phyloP scores from a whole-genome alignment of 805 yeast genomes.

The Dipodascus geniculatus region DNA sequence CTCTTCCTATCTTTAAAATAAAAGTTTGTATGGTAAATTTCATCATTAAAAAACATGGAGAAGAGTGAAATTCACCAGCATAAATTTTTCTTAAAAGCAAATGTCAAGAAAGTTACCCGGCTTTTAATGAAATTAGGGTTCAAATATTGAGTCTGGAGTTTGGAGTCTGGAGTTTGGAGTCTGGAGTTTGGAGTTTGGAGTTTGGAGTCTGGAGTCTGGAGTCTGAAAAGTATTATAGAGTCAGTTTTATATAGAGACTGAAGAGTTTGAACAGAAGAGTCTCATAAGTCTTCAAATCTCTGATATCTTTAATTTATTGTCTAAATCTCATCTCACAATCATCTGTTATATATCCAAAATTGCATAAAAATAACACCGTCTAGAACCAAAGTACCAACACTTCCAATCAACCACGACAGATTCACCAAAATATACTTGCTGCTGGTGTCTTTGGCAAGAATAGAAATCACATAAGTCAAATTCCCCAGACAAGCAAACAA shows the following conservation, averaged over 20 bases:
- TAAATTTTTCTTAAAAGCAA: neutral
- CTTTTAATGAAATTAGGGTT: neutral
- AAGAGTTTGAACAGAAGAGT: no score
- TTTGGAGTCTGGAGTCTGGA: no score
- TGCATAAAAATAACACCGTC: constrained; percentile 80
- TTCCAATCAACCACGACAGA: constrained; percentile 87
- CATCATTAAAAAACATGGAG: constrained; percentile 1
- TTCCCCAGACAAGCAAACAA: constrained; percentile 93
- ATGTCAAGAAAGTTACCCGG: neutral
- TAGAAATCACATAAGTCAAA: constrained; percentile 78
- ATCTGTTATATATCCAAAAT: constrained; percentile 63
- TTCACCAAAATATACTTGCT: constrained; percentile 64
- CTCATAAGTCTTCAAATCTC: no score
- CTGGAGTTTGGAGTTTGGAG: no score
- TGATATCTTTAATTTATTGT: neutral
- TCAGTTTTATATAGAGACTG: no score
- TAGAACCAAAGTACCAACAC: constrained; percentile 72
- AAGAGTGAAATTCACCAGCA: neutral
- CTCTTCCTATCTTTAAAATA: constrained; percentile 1
- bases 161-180: no score
- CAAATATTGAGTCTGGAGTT: no score
- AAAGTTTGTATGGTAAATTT: constrained; percentile 1
- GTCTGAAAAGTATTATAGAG: no score
- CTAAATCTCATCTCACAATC: no score
- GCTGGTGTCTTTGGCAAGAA: constrained; percentile 62